Evolutionary conservation across 805 yeast species (phyloP), one percentile per base, ranked within the genome.

Genomic region (Ogataea sp.): DNA sequence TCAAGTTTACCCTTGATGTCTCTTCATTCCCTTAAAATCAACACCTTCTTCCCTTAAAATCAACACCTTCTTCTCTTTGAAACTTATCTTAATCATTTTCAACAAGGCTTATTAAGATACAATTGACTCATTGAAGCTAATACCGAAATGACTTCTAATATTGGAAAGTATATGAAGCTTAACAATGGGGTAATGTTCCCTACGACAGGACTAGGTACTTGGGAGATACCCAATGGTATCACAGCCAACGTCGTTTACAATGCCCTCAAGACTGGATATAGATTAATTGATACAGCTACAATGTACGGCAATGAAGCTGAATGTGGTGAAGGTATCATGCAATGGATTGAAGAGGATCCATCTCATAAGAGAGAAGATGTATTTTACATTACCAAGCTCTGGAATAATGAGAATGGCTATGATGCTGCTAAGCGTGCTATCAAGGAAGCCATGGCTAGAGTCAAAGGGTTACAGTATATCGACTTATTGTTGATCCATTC

Each of bases 401-500:
- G 90, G 90, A 75, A 80, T 49, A 65, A 68, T 33, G 74, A 77
- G 45, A 74, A 75, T 43, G 84, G 85, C 0, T 78, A 80, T 51
- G 55, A 59, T 0, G 61, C 65, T 17, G 80, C 93, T 14, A 70
- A 70, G 39, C 42, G 41, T 5, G 90, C 86, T 14, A 77, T 85
- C 42, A 61, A 66, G 28, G 68, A 64, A 16, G 77, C 85, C 44
- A 52, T 82, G 32, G 57, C 57, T 5, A 64, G 68, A 36, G 83
- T 79, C 6, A 62, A 70, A 32, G 66, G 59, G 1, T 57, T 84
- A 36, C 73, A 67, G n/a, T 84, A 83, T 52, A 82, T 85, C 44
- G 95, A 86, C 53, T 60, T 85, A 42, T 59, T 80, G 34, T 64
- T 85, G 50, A 78, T 85, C 46, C 83, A 78, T 52, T 71, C 80